Evolutionary conservation across 148 eudicot genomes (phyloP), one percentile per base, ranked within the genome.

Genomic region (Camellia sinensis): DNA sequence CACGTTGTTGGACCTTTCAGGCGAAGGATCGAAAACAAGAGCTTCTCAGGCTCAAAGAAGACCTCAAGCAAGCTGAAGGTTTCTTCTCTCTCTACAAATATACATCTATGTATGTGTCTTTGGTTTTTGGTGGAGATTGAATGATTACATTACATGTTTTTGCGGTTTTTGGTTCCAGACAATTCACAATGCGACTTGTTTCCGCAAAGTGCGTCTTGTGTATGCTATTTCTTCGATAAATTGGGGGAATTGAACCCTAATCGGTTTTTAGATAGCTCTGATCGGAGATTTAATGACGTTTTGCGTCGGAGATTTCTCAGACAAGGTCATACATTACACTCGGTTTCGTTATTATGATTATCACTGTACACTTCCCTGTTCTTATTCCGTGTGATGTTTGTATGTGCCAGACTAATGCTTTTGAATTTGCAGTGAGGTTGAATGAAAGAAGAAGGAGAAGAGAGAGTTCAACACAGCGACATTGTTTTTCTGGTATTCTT

Each of bases 281-380:
- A 90, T 78, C 70, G 75, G 72, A 86, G 88, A 64, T 75, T 89
- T 43, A 82, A 79, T 71, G 99, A 96, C 83, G 92, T 91, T 79
- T 84, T 93, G 79, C 94, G 85, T 18, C 87, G 98, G 61, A 79
- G 94, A 86, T 96, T 96, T 89, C 93, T 93, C 73, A 91, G 98
- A 93, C 91, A 89, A 93, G 97, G 99, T 96, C n/a, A 40, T 29
- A 29, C 62, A 48, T 57, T 18, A 22, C 4, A 48, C 67, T 50
- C 43, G 14, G 57, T 73, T 53, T 73, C 59, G 0, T 8, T 19
- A 22, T 73, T 40, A 15, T 56, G 1, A 37, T 56, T 6, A 37
- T 65, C 57, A 0, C 6, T 22, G 19, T 71, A 2, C 21, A 11
- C 61, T 50, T 11, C 61, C 52, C 22, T 14, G 37, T 72, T 48